These are phyloP conservation scores for Stagonosporopsis cucurbitacearum DNA, from an alignment of 2,329 filamentous ascomycete species.

Conservation along the genomic window DNA sequence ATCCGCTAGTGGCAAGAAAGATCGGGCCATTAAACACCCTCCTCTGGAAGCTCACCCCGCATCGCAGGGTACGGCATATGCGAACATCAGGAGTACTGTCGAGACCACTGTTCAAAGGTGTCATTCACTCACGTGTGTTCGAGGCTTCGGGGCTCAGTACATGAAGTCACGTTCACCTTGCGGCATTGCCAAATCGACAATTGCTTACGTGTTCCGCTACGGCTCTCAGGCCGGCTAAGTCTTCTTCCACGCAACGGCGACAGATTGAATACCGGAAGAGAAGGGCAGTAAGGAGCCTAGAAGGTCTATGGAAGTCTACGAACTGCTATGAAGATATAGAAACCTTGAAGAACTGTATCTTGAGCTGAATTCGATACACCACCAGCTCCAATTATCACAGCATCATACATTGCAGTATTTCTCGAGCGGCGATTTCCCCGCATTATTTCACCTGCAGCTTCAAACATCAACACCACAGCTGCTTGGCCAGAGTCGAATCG, in stretches of 20 bases:
- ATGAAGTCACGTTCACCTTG: neutral
- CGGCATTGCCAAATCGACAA: constrained; percentile 1
- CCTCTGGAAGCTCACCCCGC: neutral
- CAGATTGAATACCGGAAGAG: constrained; percentile 12
- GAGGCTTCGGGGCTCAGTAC: neutral
- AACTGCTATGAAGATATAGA: neutral
- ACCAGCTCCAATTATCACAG: neutral
- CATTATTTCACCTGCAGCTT: neutral
- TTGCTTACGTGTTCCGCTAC: neutral
- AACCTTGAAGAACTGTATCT: neutral
- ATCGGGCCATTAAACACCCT: neutral
- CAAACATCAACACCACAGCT: neutral
- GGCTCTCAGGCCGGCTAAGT: constrained; percentile 14
- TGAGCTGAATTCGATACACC: neutral
- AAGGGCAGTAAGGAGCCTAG: constrained; percentile 8
- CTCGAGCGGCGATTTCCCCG: neutral
- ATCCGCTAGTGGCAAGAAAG: neutral
- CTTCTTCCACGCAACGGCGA: constrained; percentile 20
- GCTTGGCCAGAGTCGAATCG: neutral
- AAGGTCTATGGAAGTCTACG: neutral
- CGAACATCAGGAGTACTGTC: neutral
- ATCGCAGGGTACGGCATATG: constrained; percentile 1
- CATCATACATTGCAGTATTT: neutral
- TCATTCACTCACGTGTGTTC: neutral
- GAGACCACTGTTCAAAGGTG: neutral